Conservation (phyloP, 2,329 filamentous ascomycete species). For the Chrysosporium keratinophilum region DNA sequence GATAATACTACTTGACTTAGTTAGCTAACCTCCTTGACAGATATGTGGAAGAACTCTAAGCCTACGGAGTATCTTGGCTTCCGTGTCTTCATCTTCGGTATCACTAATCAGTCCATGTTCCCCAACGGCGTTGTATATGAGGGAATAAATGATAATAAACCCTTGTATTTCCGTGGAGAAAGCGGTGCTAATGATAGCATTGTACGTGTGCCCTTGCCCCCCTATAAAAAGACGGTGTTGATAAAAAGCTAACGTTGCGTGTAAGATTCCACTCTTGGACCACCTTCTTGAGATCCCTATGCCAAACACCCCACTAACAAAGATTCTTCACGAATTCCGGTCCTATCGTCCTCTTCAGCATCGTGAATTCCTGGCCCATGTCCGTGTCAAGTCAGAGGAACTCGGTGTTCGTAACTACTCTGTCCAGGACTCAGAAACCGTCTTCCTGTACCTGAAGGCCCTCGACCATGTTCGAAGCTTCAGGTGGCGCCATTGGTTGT, state of each 20-base stretch:
- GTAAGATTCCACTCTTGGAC: conserved; percentile 69
- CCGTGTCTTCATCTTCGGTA: conserved; percentile 94
- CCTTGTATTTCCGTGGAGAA: conserved; percentile 78
- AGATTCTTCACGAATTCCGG: conserved; percentile 80
- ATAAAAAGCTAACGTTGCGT: background rate
- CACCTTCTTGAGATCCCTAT: conserved; percentile 77
- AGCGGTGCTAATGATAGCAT: conserved; percentile 92
- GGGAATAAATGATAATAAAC: conserved; percentile 60
- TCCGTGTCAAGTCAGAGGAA: conserved; percentile 46
- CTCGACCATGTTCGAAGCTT: conserved; percentile 41
- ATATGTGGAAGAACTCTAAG: conserved; percentile 84
- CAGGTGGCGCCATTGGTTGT: conserved; percentile 42
- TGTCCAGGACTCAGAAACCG: conserved; percentile 31
- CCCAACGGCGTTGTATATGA: conserved; percentile 84
- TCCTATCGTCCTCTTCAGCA: conserved; percentile 83
- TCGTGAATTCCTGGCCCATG: conserved; percentile 68
- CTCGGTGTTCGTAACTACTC: conserved; percentile 32
- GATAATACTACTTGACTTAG: background rate
- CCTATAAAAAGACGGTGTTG: background rate
- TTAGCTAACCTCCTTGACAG: conserved; percentile 26
- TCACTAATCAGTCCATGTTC: conserved; percentile 89
- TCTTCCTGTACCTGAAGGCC: conserved; percentile 36
- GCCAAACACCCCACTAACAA: conserved; percentile 79
- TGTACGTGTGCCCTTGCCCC: conserved; percentile 34
- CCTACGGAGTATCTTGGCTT: conserved; percentile 78